Base-by-base conservation (phyloP, 2,329 filamentous ascomycete species). In the Elsinoe australis region DNA sequence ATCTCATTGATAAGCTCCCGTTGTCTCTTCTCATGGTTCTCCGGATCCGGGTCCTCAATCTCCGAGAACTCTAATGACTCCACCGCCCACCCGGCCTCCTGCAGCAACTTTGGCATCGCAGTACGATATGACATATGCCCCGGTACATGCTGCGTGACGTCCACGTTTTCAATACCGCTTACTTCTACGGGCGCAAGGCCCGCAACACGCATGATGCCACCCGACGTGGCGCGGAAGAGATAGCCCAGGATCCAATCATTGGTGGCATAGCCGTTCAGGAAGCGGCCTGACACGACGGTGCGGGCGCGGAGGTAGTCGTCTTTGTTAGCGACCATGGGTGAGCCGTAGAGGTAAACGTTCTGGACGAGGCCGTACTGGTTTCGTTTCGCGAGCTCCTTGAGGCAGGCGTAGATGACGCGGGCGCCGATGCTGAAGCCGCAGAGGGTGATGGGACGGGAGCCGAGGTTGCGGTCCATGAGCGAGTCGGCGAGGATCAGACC, bases 191-290 rank as follows among this genome's bases (percentile, higher is more conserved):
- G 74, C 1, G 80, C 85, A 33, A 98, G 75, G 9, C 92, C 92
- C 4, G 89, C 89, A 1, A 98, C 79, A 15, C 83, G 80, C 65
- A 88, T 84, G 59, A 96, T 90, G 34, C 92, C 92, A 55, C 92
- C 92, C 56, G 83, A 85, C 2, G 92, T 98, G 33, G 95, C 78
- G 10, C 92, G 85, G 74, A 98, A 98, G 1, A 98, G 79, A 62
- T 98, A 98, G 10, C 80, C 74, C 42, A 98, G 68, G 59, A 98
- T 96, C 92, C 92, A 98, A 68, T 98, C 92, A 62, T 92, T 95
- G 39, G 78, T 84, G 56, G 92, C 86, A 68, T 89, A 98, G 12
- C 87, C 92, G 60, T 95, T 98, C 54, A 98, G 80, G 56, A 96
- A 95, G 33, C 89, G 79, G n/a, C 92, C 92, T 5, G 86, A 77